A percentile compares a stretch with the other conserved stretches of the same genome.
Conservation (phyloP, 495 filamentous ascomycete species). For the Penicillium maclennaniae region DNA sequence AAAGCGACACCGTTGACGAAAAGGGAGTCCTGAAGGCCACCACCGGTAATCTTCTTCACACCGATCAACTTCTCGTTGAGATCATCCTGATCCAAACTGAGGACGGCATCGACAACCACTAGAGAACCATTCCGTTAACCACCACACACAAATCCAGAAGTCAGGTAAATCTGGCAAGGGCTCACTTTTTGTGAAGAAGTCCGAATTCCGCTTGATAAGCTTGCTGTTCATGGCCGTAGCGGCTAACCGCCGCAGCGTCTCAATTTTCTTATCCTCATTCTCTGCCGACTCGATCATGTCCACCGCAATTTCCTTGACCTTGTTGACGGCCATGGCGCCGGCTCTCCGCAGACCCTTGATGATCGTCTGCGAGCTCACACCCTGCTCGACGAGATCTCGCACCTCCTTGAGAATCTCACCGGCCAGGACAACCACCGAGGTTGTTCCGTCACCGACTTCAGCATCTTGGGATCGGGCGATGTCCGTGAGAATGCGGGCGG, state of each 20-base stretch:
- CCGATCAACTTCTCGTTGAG: constrained; percentile 97
- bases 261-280: constrained; percentile 77
- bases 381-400: constrained; percentile 91
- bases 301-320: constrained; percentile 95
- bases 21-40: constrained; percentile 91
- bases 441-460: constrained; percentile 96
- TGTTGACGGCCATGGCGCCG: constrained; percentile 90
- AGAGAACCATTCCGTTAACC: constrained; percentile 7
- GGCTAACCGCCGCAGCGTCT: constrained; percentile 85
- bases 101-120: constrained; percentile 98
- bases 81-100: constrained; percentile 95
- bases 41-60: constrained; percentile 95
- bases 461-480: constrained; percentile 98
- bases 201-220: constrained; percentile 93
- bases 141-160: background rate
- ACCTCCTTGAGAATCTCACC: constrained; percentile 96
- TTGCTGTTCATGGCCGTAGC: constrained; percentile 99
- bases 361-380: constrained; percentile 94
- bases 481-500: constrained; percentile 95
- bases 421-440: constrained; percentile 91
- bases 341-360: constrained; percentile 93
- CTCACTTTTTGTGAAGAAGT: constrained; percentile 96
- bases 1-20: constrained; percentile 98
- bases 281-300: constrained; percentile 54
- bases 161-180: background rate